Evolutionary conservation across 2,329 filamentous ascomycete species (phyloP).

Genomic region (Beauveria brongniartii): DNA sequence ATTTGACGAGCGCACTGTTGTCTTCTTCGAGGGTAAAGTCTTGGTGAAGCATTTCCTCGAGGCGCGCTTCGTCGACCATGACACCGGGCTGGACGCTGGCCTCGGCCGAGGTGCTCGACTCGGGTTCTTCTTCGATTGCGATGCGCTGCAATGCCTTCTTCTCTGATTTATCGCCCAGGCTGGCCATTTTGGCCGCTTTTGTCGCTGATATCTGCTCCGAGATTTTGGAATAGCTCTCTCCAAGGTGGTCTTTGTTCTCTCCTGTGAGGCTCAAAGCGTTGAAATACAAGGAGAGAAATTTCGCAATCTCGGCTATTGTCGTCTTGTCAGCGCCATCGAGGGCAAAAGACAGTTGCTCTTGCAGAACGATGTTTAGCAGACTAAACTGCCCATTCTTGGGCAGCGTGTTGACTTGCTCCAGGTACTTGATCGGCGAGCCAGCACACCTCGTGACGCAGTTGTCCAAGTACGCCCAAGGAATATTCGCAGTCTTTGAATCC

Average conservation of each 20-base stretch:
- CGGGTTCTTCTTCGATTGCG: constrained; percentile 4
- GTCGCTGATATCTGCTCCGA: constrained; percentile 21
- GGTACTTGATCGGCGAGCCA: constrained; percentile 72
- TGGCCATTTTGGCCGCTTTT: constrained; percentile 16
- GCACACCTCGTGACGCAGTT: constrained; percentile 73
- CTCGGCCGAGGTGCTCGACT: neutral
- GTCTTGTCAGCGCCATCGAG: constrained; percentile 40
- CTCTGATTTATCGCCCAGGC: constrained; percentile 16
- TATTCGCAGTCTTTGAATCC: constrained; percentile 24
- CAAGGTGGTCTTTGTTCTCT: constrained; percentile 28
- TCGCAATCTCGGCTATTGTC: constrained; percentile 37
- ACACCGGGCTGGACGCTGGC: neutral
- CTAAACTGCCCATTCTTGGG: constrained; percentile 32
- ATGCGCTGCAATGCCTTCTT: constrained; percentile 14
- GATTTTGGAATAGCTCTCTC: constrained; percentile 24
- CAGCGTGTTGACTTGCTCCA: constrained; percentile 56
- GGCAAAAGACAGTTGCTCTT: constrained; percentile 71
- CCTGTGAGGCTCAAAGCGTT: constrained; percentile 43
- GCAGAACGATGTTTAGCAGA: constrained; percentile 58
- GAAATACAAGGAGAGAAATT: constrained; percentile 52
- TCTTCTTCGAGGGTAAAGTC: constrained; percentile 40
- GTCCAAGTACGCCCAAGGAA: constrained; percentile 66
- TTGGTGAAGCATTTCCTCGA: constrained; percentile 45
- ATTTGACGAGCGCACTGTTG: constrained; percentile 48
- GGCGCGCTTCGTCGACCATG: constrained; percentile 29